Evolutionary conservation across 2,329 filamentous ascomycete species (phyloP), one percentile per base, ranked within the genome.

Genomic region (Fusarium sp.): DNA sequence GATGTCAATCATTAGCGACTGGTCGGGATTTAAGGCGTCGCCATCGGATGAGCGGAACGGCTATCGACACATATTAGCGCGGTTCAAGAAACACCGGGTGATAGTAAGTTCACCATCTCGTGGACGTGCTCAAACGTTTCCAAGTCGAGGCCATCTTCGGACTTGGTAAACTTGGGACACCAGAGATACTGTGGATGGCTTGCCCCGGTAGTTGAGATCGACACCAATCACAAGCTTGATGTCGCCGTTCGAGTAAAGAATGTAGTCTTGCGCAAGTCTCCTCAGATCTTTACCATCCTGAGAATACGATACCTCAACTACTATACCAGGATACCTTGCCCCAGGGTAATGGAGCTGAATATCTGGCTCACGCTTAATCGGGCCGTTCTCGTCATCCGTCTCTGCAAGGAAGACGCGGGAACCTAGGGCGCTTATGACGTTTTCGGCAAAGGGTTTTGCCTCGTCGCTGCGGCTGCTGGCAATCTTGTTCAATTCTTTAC

Each of bases 281-380:
- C 45, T 47, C 27, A 47, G 18, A 47, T 30, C 45, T 47, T 47
- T 30, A 47, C 25, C 27, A 14, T 47, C 27, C 25, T 32, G 45
- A 30, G 45, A 47, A 47, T 47, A 47, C n/a, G 45, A 47, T 47
- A 47, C 25, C 45, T 47, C 45, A 47, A 47, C 45, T 30, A 47
- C 45, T 30, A 47, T 30, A 20, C 45, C 45, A 47, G 45, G 45
- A 47, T 47, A 47, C 27, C 25, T 30, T 30, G 45, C 27, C 27
- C 45, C 27, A 30, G 25, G 45, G 18, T 47, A 47, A 30, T 47
- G 45, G 16, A 47, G 32, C 45, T 47, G 45, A 22, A 47, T 47
- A 30, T 47, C 45, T 47, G 25, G 45, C 27, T 47, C 27, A 30
- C 45, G 45, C 27, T 47, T 47, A 14, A 47, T 47, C 18, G 45